A percentile compares a stretch with the other conserved stretches of the same genome.
Conservation (phyloP, 306 rosid genomes). For the Quercus mongolica region DNA sequence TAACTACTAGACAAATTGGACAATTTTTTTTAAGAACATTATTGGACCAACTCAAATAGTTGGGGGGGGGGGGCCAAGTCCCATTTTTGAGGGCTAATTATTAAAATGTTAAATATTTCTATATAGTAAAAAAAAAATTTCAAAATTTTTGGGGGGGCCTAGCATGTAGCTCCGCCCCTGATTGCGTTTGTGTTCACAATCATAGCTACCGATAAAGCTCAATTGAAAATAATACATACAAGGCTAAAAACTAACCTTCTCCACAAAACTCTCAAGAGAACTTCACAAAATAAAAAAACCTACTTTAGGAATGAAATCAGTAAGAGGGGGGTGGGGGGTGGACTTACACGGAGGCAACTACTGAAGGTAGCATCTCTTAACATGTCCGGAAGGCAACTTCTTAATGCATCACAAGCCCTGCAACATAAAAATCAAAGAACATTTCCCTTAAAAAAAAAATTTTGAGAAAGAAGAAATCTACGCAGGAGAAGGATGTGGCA, state of each 20-base stretch:
- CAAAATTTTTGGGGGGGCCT: no score
- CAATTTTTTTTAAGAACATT: no score
- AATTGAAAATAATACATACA: background rate
- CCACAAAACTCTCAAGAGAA: background rate
- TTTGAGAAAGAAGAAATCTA: background rate
- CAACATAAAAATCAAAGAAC: constrained; percentile 4
- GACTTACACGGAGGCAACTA: constrained; percentile 62
- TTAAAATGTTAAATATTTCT: no score
- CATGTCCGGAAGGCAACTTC: constrained; percentile 68
- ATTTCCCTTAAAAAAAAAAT: background rate
- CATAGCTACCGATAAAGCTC: background rate
- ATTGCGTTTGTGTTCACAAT: background rate
- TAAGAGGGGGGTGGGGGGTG: background rate
- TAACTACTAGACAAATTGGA: no score
- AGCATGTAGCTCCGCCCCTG: no score
- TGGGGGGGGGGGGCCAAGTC: no score
- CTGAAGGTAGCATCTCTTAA: constrained; percentile 62
- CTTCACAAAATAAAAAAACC: background rate
- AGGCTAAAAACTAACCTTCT: background rate
- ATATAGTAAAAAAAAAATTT: no score
- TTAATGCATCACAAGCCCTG: constrained; percentile 73
- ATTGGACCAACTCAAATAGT: no score
- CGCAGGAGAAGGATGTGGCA: background rate
- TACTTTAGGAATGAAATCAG: background rate
- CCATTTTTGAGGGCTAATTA: no score